phyloP scores from a whole-genome alignment of 768 basidiomycete species.

The Russula lepida region DNA sequence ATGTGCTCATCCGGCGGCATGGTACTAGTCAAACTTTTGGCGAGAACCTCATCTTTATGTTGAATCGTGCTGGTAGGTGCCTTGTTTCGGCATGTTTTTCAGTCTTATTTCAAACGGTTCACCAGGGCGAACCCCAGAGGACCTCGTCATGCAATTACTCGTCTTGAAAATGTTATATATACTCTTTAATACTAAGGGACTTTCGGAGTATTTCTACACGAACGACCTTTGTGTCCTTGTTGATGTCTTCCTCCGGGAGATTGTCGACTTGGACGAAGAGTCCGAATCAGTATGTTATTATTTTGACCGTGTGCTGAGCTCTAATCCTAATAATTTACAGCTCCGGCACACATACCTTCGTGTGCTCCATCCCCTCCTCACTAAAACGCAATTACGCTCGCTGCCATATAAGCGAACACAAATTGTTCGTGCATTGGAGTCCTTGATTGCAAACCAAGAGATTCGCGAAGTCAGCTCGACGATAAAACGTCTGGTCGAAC shows the following conservation, averaged over 20 bases:
- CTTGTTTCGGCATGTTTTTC: neutral
- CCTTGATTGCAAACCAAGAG: constrained; percentile 58
- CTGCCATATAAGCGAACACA: constrained; percentile 88
- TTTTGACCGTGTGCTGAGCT: neutral
- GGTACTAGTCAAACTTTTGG: constrained; percentile 92
- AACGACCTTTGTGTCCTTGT: constrained; percentile 95
- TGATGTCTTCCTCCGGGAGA: constrained; percentile 94
- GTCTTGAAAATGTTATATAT: constrained; percentile 93
- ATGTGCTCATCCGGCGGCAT: constrained; percentile 74
- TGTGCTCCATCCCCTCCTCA: constrained; percentile 90
- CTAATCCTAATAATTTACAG: constrained; percentile 29
- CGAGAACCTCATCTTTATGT: constrained; percentile 98
- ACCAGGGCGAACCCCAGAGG: constrained; percentile 77
- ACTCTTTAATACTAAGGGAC: constrained; percentile 87
- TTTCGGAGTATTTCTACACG: constrained; percentile 95
- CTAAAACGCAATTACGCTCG: constrained; percentile 81
- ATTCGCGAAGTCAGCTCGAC: constrained; percentile 82
- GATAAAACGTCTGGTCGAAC: constrained; percentile 83
- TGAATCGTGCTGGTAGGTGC: constrained; percentile 83
- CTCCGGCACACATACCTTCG: constrained; percentile 95
- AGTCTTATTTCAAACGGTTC: neutral
- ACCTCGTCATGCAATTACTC: constrained; percentile 88
- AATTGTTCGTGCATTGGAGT: constrained; percentile 76
- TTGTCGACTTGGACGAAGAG: constrained; percentile 87
- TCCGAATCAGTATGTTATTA: constrained; percentile 69